A percentile compares a stretch with the other conserved stretches of the same genome.
Conservation (phyloP, 441 rosid species). For the Croton setiger region DNA sequence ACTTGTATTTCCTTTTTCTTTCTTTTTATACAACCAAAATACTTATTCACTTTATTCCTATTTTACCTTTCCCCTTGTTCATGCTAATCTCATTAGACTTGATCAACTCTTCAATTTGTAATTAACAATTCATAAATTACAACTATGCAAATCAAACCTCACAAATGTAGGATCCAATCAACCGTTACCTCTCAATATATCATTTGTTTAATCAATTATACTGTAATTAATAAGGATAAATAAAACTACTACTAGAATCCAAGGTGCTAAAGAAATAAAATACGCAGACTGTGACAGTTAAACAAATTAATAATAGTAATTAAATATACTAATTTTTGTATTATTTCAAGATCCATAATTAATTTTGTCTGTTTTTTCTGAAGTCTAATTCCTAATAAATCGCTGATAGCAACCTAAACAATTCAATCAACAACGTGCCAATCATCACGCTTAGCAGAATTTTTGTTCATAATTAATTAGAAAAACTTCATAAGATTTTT, state of each 20-base stretch:
- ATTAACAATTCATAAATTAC: too few relatives aligned
- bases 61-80: too few relatives aligned
- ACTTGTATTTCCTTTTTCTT: not conserved
- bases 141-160: too few relatives aligned
- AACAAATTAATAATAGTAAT: not conserved
- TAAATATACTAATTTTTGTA: not conserved
- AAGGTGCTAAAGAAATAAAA: not conserved
- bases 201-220: too few relatives aligned
- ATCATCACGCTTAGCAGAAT: constrained; percentile 31
- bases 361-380: not conserved
- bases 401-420: not conserved
- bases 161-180: too few relatives aligned
- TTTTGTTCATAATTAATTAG: constrained; percentile 25
- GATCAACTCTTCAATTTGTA: too few relatives aligned
- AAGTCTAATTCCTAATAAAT: not conserved
- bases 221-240: not conserved
- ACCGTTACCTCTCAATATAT: too few relatives aligned
- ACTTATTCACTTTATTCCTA: too few relatives aligned
- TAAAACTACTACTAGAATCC: not conserved
- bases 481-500: not conserved
- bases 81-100: too few relatives aligned
- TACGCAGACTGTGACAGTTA: not conserved
- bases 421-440: constrained; percentile 17
- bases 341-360: not conserved
- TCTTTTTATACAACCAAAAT: not conserved